phyloP scores from a whole-genome alignment of 768 basidiomycete genomes.

The Hygrocybe coccinea region DNA sequence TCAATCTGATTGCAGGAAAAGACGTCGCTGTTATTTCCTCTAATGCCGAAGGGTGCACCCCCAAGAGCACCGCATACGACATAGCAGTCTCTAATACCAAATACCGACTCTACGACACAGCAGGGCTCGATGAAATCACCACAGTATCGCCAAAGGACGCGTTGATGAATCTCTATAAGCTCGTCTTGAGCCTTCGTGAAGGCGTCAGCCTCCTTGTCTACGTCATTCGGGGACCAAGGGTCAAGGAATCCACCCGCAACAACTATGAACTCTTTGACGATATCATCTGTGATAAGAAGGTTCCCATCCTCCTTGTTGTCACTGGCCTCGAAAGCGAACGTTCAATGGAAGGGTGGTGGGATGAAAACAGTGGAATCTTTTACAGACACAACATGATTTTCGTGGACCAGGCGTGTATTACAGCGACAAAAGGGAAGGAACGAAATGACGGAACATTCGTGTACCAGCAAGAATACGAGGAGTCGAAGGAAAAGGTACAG shows the following conservation, averaged over 20 bases:
- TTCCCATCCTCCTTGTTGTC: conserved; percentile 36
- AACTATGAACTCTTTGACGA: conserved; percentile 38
- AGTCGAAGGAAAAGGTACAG: conserved; percentile 19
- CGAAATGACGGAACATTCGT: background rate
- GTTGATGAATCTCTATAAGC: conserved; percentile 26
- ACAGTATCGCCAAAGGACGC: conserved; percentile 28
- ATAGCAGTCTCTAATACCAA: conserved; percentile 11
- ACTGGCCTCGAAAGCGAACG: conserved; percentile 37
- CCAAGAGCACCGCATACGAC: background rate
- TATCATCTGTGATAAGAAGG: conserved; percentile 33
- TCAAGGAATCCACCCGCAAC: conserved; percentile 28
- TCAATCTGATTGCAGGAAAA: conserved; percentile 29
- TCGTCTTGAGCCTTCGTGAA: conserved; percentile 32
- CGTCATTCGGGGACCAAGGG: conserved; percentile 36
- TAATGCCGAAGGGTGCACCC: background rate
- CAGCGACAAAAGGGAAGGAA: conserved; percentile 17
- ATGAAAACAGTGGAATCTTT: conserved; percentile 22
- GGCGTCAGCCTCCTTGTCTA: conserved; percentile 41
- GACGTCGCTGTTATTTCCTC: conserved; percentile 22
- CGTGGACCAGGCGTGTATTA: conserved; percentile 30
- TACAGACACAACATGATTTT: conserved; percentile 27
- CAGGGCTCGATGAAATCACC: conserved; percentile 28
- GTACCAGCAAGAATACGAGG: conserved; percentile 11
- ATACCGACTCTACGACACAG: conserved; percentile 30
- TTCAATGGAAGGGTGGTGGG: conserved; percentile 30